Evolutionary conservation across 2,329 filamentous ascomycete genomes (phyloP).

Genomic region (Huntiella abstrusa): DNA sequence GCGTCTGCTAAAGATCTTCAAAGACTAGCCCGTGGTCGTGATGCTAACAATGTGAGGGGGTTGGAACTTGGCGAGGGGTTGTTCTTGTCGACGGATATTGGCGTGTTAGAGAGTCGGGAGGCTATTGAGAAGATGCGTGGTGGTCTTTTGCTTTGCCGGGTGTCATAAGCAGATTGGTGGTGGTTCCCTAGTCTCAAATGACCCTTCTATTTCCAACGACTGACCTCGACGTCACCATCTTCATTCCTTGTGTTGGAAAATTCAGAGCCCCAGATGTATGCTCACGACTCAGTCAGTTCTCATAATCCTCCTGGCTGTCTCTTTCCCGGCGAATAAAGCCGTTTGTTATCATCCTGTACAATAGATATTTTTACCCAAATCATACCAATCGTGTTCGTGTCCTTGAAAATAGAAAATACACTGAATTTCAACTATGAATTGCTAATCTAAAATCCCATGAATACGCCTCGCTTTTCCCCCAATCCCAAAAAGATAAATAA

Average conservation of each 20-base stretch:
- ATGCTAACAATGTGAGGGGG: slow-evolving; percentile 46
- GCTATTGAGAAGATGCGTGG: slow-evolving; percentile 64
- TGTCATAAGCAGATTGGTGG: slow-evolving; percentile 22
- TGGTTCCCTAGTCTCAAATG: too few species aligned
- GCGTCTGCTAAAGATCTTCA: slow-evolving; percentile 43
- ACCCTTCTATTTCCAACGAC: too few species aligned
- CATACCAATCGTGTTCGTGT: background rate
- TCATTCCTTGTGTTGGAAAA: too few species aligned
- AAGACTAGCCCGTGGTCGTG: slow-evolving; percentile 48
- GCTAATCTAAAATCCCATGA: background rate
- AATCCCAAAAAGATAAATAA: background rate
- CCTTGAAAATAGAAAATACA: background rate
- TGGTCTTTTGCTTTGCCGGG: slow-evolving; percentile 60
- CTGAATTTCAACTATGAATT: slow-evolving; percentile 1
- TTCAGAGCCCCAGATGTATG: too few species aligned
- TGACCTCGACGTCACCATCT: too few species aligned
- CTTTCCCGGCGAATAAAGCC: background rate
- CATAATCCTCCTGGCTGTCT: too few species aligned
- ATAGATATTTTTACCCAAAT: slow-evolving; percentile 5
- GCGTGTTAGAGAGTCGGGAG: slow-evolving; percentile 65
- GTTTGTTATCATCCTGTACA: slow-evolving; percentile 10
- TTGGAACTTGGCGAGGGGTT: slow-evolving; percentile 66
- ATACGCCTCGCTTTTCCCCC: slow-evolving; percentile 2
- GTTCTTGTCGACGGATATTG: slow-evolving; percentile 58
- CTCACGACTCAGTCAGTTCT: too few species aligned